Evolutionary conservation across 768 basidiomycete genomes (phyloP).

Genomic region (Hemileccinum impolitum): DNA sequence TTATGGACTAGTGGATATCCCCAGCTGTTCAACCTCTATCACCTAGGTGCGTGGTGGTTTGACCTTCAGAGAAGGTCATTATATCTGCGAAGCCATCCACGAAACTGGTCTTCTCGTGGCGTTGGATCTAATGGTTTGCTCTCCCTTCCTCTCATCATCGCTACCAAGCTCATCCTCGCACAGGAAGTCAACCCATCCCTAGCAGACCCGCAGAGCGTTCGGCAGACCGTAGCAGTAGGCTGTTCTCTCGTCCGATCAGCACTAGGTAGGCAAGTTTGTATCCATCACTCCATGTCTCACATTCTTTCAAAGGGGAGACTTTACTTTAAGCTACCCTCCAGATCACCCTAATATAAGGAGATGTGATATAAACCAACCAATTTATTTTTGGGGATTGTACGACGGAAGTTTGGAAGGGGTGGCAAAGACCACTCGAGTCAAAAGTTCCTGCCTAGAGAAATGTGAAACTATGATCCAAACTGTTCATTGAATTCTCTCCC

Average conservation of each 20-base stretch:
- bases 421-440: too few relatives aligned
- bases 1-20: neutral
- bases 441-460: neutral
- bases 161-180: slow-evolving; percentile 11
- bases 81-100: slow-evolving; percentile 88
- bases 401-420: too few relatives aligned
- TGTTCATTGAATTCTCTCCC: slow-evolving; percentile 89
- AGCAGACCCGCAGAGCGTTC: slow-evolving; percentile 65
- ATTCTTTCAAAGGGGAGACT: slow-evolving; percentile 29
- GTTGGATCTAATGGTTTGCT: slow-evolving; percentile 85
- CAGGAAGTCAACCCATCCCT: slow-evolving; percentile 98
- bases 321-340: slow-evolving; percentile 22
- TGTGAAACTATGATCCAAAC: slow-evolving; percentile 30
- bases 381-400: too few relatives aligned
- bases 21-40: neutral
- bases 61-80: slow-evolving; percentile 98
- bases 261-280: slow-evolving; percentile 53
- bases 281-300: slow-evolving; percentile 6
- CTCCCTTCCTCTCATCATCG: neutral
- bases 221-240: slow-evolving; percentile 88
- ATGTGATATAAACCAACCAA: neutral
- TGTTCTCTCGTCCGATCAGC: slow-evolving; percentile 83
- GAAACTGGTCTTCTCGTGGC: slow-evolving; percentile 93
- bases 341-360: slow-evolving; percentile 2
- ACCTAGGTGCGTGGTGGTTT: slow-evolving; percentile 85